Base-by-base conservation (phyloP, 176 grass and related monocot genomes). In the Avena insularis region DNA sequence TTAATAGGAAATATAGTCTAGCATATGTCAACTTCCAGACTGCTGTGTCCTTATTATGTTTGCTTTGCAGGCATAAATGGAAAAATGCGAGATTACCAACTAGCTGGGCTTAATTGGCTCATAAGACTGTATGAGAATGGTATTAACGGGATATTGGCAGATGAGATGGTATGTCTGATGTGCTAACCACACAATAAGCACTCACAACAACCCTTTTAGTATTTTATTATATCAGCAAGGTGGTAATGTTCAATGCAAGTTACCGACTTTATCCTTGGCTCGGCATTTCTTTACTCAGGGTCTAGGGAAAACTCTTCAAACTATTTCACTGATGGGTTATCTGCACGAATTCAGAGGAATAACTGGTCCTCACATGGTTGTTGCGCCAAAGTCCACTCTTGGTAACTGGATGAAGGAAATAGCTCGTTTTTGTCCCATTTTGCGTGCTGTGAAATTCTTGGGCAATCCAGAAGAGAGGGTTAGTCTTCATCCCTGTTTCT, bases 341-440 rank as follows among this genome's bases (percentile, higher is more conserved):
- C 78, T 99, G 77, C 80, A 94, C 82, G 97, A 99, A 80, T 99
- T 88, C 81, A 96, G 97, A 90, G 97, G 94, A 47, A 96, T 99
- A 84, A 91, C 92, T 79, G 97, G 97, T 63, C 97, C 97, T 17
- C 92, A 99, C 65, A 99, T 99, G 97, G 97, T 99, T 19, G 97
- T 99, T 66, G 97, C 97, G 36, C 97, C 97, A 16, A 99, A 99
- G 87, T 99, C 97, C 66, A 99, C 97, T 75, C 97, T 99, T 82
- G 97, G 97, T 25, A 99, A 99, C 31, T 99, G 97, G 97, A 99
- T 99, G 4, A 99, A 87, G 71, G 97, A 99, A 83, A 99, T 99
- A 47, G 91, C 91, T 36, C 92, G 97, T 12, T 99, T 99, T 84
- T 99, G 97, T 75, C 97, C 97, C 67, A 15, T 96, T 79, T 79